phyloP scores from a whole-genome alignment of 2,329 filamentous ascomycete species.

The Lasiodiplodia sp. region DNA sequence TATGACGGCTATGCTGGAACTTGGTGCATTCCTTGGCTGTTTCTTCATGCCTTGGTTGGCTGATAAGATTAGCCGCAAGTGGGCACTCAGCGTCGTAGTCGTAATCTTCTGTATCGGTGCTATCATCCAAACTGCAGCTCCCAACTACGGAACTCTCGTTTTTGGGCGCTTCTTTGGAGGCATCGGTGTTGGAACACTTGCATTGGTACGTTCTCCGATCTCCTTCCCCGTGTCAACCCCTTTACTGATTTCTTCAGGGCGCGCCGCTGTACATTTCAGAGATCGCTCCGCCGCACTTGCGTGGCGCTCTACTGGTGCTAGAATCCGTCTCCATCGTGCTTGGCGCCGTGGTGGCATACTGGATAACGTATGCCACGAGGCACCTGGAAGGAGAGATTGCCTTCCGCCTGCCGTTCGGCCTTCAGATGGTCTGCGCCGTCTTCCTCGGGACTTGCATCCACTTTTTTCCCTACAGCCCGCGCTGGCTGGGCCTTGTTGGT shows the following conservation, averaged over 20 bases:
- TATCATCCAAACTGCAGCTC: constrained; percentile 46
- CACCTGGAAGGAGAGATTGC: constrained; percentile 54
- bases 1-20: constrained; percentile 54
- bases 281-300: constrained; percentile 71
- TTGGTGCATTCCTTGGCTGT: constrained; percentile 50
- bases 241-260: constrained; percentile 45
- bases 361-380: constrained; percentile 52
- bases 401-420: constrained; percentile 56
- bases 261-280: constrained; percentile 79
- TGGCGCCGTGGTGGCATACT: constrained; percentile 52
- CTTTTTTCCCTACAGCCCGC: constrained; percentile 44
- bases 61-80: constrained; percentile 54
- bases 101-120: constrained; percentile 58
- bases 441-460: constrained; percentile 41
- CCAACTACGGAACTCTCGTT: constrained; percentile 41
- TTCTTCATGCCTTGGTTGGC: constrained; percentile 47
- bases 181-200: constrained; percentile 42
- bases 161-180: constrained; percentile 43
- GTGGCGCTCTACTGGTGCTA: constrained; percentile 63
- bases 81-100: constrained; percentile 49
- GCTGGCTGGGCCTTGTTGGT: constrained; percentile 43
- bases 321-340: constrained; percentile 53
- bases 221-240: neutral
- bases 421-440: constrained; percentile 52
- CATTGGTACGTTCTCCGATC: constrained; percentile 40